Evolutionary conservation across 2,329 filamentous ascomycete species (phyloP).

Genomic region (Aspergillus udagawae): DNA sequence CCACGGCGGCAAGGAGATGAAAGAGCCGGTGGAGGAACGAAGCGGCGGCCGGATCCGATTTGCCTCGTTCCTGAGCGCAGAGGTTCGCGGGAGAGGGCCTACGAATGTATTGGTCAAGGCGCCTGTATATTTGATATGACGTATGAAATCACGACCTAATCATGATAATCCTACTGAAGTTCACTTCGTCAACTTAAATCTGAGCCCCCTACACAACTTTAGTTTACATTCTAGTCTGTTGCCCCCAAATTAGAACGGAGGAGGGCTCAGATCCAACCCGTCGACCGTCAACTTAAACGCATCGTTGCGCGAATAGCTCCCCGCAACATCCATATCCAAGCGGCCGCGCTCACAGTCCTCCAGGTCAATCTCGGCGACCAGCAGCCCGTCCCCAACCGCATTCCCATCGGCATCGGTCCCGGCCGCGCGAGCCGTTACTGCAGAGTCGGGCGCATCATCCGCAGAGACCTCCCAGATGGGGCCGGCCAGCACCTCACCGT

Average conservation of each 20-base stretch:
- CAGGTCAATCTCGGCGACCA: slow-evolving; percentile 74
- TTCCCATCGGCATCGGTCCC: slow-evolving; percentile 26
- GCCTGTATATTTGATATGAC: slow-evolving; percentile 56
- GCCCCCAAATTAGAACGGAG: slow-evolving; percentile 49
- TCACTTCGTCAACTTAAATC: background rate
- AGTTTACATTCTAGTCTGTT: too few relatives aligned
- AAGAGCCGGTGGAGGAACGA: slow-evolving; percentile 5
- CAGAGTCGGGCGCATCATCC: slow-evolving; percentile 46
- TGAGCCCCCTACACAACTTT: background rate
- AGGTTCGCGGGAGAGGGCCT: slow-evolving; percentile 62
- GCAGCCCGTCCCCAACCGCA: slow-evolving; percentile 45
- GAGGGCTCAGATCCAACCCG: slow-evolving; percentile 57
- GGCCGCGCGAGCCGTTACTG: slow-evolving; percentile 22
- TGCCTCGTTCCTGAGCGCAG: slow-evolving; percentile 69
- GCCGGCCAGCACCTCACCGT: slow-evolving; percentile 73
- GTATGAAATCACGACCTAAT: background rate
- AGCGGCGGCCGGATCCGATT: slow-evolving; percentile 58
- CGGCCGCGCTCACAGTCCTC: slow-evolving; percentile 80
- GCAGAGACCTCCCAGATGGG: slow-evolving; percentile 70
- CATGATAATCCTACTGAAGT: background rate
- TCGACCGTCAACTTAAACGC: slow-evolving; percentile 58
- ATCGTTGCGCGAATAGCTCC: slow-evolving; percentile 76
- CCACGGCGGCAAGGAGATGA: slow-evolving; percentile 20
- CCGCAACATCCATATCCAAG: slow-evolving; percentile 77
- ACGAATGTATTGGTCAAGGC: slow-evolving; percentile 69